Evolutionary conservation across 75 land plant genomes (phyloP), one percentile per base, ranked within the genome.

Genomic region (Sequoiadendron giganteum): DNA sequence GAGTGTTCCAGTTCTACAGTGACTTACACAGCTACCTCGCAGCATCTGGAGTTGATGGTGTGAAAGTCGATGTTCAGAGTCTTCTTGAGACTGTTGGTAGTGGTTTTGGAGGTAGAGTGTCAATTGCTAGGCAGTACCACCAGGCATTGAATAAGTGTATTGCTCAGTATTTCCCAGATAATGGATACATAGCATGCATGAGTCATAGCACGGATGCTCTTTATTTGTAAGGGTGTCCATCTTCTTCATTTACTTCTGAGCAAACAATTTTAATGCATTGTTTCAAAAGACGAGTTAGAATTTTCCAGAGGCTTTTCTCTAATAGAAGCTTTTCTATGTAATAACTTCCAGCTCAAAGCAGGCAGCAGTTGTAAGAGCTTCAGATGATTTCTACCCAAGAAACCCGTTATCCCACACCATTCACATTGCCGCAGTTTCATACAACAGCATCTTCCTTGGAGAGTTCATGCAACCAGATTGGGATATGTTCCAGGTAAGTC

Each of bases 391-490:
- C 89, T 98, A 93, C 87, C 99, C 99, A 10, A 87, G 93, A 43
- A 96, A 98, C 83, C 99, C 99, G 2, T 90, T 92, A 25, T 97
- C 99, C 3, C 99, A 98, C 73, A 95, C 99, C 4, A 97, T 97
- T 80, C 99, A 98, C 86, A 94, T 98, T 30, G 96, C 97, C 10
- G 89, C 99, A 2, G 96, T 95, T 52, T 96, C 99, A 30, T 98
- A 95, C 88, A 98, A 98, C 88, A 94, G 93, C 52, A 83, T 98
- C 80, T 98, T 98, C 89, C 90, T 98, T 42, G 99, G 97, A 55
- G 99, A 98, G 87, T 91, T 97, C 85, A 98, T 98, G 99, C 91
- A 92, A 86, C 99, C 99, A 2, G 99, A 98, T 86, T 98, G 99
- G 99, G 99, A 98, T 89, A 98, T 97, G 99, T 98, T 98, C 88